phyloP scores from a whole-genome alignment of 2,329 filamentous ascomycete genomes.

The Paraconiothyrium brasiliense region DNA sequence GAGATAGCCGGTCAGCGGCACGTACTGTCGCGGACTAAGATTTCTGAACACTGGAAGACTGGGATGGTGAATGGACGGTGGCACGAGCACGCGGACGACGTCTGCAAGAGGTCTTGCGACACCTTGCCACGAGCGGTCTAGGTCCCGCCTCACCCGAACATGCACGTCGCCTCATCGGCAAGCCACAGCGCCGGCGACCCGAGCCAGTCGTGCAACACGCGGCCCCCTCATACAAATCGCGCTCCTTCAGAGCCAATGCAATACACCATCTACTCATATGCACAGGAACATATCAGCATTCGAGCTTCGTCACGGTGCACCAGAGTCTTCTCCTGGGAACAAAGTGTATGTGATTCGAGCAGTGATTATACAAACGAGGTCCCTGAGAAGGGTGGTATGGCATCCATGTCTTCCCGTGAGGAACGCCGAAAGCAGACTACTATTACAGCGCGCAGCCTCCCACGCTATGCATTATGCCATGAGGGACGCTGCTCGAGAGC shows the following conservation, averaged over 20 bases:
- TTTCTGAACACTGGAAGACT: neutral
- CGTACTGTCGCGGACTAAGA: neutral
- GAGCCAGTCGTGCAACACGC: neutral
- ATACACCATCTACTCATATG: no score
- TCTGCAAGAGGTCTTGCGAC: slow-evolving; percentile 1
- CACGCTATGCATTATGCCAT: slow-evolving; percentile 34
- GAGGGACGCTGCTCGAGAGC: slow-evolving; percentile 6
- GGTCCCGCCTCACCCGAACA: slow-evolving; percentile 3
- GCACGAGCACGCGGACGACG: slow-evolving; percentile 2
- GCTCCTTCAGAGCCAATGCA: no score
- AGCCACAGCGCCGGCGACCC: slow-evolving; percentile 6
- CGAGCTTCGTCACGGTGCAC: neutral
- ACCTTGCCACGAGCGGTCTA: neutral
- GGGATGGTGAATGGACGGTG: neutral
- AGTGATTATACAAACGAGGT: slow-evolving; percentile 13
- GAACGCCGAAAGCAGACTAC: slow-evolving; percentile 24
- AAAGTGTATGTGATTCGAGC: slow-evolving; percentile 1
- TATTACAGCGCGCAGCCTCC: slow-evolving; percentile 32
- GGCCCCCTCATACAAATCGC: no score
- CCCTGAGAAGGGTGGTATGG: slow-evolving; percentile 19
- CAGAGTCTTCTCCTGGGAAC: neutral
- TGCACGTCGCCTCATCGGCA: neutral
- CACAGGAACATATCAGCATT: neutral
- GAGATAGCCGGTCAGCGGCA: neutral
- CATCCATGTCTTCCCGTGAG: slow-evolving; percentile 26